Evolutionary conservation across 495 filamentous ascomycete genomes (phyloP).

Genomic region (Parathielavia hyrcaniae): DNA sequence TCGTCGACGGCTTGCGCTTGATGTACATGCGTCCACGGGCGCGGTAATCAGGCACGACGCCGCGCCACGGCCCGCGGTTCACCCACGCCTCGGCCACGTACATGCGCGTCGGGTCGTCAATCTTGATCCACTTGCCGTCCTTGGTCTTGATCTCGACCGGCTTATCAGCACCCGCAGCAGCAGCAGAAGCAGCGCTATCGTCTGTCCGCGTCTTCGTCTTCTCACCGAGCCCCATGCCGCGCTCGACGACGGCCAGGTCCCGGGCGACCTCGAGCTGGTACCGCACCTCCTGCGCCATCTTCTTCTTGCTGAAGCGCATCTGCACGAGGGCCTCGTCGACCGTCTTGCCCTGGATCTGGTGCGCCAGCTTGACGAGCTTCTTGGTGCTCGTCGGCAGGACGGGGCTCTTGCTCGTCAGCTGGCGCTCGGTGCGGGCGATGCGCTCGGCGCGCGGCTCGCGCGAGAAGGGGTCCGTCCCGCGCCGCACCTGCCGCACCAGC

Average conservation of each 20-base stretch:
- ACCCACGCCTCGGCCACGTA: constrained; percentile 93
- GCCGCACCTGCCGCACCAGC: constrained; percentile 61
- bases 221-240: constrained; percentile 76
- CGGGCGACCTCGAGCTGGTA: constrained; percentile 70
- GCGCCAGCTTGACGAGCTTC: constrained; percentile 76
- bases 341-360: constrained; percentile 85
- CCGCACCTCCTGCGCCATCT: constrained; percentile 72
- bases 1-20: constrained; percentile 30
- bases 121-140: constrained; percentile 54
- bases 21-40: constrained; percentile 60
- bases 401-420: constrained; percentile 55
- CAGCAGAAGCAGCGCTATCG: constrained; percentile 3
- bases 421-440: constrained; percentile 68
- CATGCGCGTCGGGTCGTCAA: constrained; percentile 64
- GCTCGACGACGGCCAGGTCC: constrained; percentile 66
- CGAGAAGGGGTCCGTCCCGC: constrained; percentile 47
- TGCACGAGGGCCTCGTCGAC: constrained; percentile 88
- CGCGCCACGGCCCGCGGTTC: constrained; percentile 58
- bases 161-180: constrained; percentile 13
- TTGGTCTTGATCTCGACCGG: constrained; percentile 45
- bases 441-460: constrained; percentile 55
- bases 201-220: too few species aligned
- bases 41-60: constrained; percentile 51
- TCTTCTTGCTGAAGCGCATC: constrained; percentile 95
- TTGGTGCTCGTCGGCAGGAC: constrained; percentile 74